Percentiles rank a stretch among this genome's conserved stretches.
Evolutionary conservation across 2,329 filamentous ascomycete species (phyloP).

Genomic region (Talaromyces sp.): DNA sequence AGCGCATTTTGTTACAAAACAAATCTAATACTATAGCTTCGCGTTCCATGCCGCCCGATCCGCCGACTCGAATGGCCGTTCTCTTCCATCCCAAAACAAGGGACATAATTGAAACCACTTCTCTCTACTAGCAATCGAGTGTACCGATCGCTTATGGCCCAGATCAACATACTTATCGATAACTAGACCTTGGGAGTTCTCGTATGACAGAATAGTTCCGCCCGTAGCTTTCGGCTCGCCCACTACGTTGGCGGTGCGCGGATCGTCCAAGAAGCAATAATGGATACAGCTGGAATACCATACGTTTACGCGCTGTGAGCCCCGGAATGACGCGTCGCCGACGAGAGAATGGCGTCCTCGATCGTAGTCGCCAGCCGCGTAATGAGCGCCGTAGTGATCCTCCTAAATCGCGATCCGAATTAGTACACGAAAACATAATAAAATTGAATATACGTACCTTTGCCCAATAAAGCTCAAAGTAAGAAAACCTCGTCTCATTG

Average conservation of each 20-base stretch:
- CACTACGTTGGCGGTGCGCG: conserved; percentile 53
- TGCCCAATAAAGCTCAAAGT: conserved; percentile 18
- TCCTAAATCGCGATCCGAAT: conserved; percentile 38
- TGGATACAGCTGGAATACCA: conserved; percentile 59
- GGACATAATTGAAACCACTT: conserved; percentile 65
- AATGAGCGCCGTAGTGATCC: conserved; percentile 59
- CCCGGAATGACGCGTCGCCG: conserved; percentile 44
- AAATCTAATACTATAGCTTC: conserved; percentile 27
- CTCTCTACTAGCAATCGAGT: conserved; percentile 54
- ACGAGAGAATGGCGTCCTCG: conserved; percentile 54
- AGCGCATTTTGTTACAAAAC: neutral
- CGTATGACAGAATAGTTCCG: conserved; percentile 67
- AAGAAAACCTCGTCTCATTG: conserved; percentile 13
- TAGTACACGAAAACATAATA: neutral
- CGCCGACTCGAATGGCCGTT: conserved; percentile 35
- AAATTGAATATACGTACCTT: conserved; percentile 7
- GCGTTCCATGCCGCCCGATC: conserved; percentile 41
- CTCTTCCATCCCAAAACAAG: conserved; percentile 42
- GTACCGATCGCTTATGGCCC: conserved; percentile 62
- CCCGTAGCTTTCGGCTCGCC: conserved; percentile 70
- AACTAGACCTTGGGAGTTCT: conserved; percentile 69
- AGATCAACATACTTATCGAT: conserved; percentile 70
- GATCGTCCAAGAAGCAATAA: conserved; percentile 59
- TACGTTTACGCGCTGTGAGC: conserved; percentile 54
- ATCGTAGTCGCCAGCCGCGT: conserved; percentile 54